A percentile compares a stretch with the other conserved stretches of the same genome.
These are phyloP conservation scores for Sisymbrium altissimum DNA, from an alignment of 345 rosid genomes.

Conservation along the genomic window DNA sequence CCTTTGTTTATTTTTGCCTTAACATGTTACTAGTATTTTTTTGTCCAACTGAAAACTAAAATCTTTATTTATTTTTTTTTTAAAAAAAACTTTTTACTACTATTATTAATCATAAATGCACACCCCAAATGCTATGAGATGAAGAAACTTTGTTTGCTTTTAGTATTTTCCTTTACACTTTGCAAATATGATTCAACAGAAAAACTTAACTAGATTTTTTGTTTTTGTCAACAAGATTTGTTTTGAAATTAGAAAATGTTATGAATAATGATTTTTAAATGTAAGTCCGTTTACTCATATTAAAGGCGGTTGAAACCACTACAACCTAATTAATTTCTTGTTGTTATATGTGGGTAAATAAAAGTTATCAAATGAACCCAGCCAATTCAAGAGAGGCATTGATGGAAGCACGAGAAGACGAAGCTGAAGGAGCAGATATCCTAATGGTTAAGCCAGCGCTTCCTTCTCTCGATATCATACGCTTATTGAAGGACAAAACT, in stretches of 20 bases:
- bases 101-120: background rate
- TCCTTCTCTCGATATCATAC: constrained; percentile 86
- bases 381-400: constrained; percentile 92
- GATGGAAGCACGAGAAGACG: constrained; percentile 73
- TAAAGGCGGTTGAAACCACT: background rate
- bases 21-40: background rate
- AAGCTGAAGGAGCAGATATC: constrained; percentile 94
- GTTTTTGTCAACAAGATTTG: background rate
- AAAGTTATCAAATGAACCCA: constrained; percentile 90
- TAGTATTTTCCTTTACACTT: background rate
- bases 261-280: background rate
- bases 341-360: constrained; percentile 23
- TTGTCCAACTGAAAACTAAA: background rate
- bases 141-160: background rate
- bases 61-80: background rate
- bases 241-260: background rate
- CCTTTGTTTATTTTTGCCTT: background rate
- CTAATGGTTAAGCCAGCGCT: constrained; percentile 93
- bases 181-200: background rate
- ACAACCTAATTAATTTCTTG: constrained; percentile 2
- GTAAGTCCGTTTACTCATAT: background rate
- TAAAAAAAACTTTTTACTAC: background rate
- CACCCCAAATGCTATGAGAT: background rate
- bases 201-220: background rate
- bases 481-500: constrained; percentile 67